A percentile compares a stretch with the other conserved stretches of the same genome.
Evolutionary conservation across 2,329 filamentous ascomycete genomes (phyloP).

Genomic region (Hypomyces rosellus): DNA sequence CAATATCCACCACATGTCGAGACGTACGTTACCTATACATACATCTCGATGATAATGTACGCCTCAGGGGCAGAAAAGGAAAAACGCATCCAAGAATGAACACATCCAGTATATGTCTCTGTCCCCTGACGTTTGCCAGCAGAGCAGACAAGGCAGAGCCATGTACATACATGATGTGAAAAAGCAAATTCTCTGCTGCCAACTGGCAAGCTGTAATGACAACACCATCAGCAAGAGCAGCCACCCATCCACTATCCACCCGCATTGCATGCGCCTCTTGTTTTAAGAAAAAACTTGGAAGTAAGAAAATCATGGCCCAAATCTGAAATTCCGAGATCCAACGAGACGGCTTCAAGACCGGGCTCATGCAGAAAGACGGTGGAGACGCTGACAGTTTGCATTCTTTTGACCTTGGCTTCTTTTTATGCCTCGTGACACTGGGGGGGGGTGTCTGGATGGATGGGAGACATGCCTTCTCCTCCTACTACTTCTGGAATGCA

Average conservation of each 20-base stretch:
- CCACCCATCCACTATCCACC: background rate
- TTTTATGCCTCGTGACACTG: too few relatives aligned
- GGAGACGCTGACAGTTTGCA: too few relatives aligned
- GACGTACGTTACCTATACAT: conserved; percentile 4
- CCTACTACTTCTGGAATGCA: too few relatives aligned
- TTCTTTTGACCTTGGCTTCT: too few relatives aligned
- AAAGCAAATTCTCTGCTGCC: conserved; percentile 1
- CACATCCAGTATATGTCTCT: background rate
- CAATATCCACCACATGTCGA: background rate
- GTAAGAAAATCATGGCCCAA: background rate
- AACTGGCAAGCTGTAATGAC: conserved; percentile 6
- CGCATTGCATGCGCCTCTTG: background rate
- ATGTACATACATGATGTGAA: background rate
- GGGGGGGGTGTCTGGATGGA: too few relatives aligned
- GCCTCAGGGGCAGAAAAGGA: background rate
- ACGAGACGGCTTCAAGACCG: too few relatives aligned
- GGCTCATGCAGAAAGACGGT: too few relatives aligned
- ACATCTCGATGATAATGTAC: background rate
- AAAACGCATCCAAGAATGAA: too few relatives aligned
- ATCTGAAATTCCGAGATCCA: too few relatives aligned
- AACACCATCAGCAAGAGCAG: background rate
- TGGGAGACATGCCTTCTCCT: too few relatives aligned
- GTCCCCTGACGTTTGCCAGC: conserved; percentile 2
- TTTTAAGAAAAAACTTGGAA: background rate
- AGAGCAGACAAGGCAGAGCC: conserved; percentile 1